phyloP scores from a whole-genome alignment of 1,284 basidiomycete genomes.

The Vanrija sp. region DNA sequence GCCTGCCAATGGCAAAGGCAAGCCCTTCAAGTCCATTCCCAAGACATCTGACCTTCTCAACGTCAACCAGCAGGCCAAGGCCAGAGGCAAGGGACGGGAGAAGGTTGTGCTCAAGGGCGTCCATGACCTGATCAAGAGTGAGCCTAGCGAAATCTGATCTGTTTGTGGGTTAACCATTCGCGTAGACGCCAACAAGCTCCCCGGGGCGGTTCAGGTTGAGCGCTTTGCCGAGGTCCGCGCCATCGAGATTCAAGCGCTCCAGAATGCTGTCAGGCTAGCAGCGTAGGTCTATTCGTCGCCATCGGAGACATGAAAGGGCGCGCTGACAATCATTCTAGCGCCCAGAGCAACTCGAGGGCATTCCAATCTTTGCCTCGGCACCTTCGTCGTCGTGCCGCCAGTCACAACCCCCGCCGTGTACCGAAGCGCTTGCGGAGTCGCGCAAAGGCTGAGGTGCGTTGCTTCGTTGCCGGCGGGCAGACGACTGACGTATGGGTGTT shows the following conservation, averaged over 20 bases:
- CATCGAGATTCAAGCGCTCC: slow-evolving; percentile 84
- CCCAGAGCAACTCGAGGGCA: slow-evolving; percentile 67
- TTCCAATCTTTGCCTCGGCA: slow-evolving; percentile 89
- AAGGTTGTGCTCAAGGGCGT: slow-evolving; percentile 26
- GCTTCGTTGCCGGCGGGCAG: not conserved
- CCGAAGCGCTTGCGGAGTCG: slow-evolving; percentile 71
- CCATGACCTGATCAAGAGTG: slow-evolving; percentile 27
- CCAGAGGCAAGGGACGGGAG: slow-evolving; percentile 35
- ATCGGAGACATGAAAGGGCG: not conserved
- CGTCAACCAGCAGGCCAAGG: slow-evolving; percentile 16
- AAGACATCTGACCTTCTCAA: slow-evolving; percentile 33
- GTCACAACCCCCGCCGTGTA: slow-evolving; percentile 86
- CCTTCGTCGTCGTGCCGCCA: slow-evolving; percentile 81
- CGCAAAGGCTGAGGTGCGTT: slow-evolving; percentile 70
- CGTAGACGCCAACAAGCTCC: slow-evolving; percentile 60
- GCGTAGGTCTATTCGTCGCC: slow-evolving; percentile 52
- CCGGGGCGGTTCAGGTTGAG: slow-evolving; percentile 75
- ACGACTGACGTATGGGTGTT: too few species aligned
- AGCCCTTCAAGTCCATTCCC: slow-evolving; percentile 26
- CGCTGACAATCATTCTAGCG: slow-evolving; percentile 19
- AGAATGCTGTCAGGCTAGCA: slow-evolving; percentile 73
- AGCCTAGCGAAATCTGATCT: not conserved
- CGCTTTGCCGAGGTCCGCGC: slow-evolving; percentile 78
- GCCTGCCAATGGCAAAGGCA: not conserved
- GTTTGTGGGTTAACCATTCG: not conserved